Base-by-base conservation (phyloP, 805 yeast genomes). In the Starmerella apis region DNA sequence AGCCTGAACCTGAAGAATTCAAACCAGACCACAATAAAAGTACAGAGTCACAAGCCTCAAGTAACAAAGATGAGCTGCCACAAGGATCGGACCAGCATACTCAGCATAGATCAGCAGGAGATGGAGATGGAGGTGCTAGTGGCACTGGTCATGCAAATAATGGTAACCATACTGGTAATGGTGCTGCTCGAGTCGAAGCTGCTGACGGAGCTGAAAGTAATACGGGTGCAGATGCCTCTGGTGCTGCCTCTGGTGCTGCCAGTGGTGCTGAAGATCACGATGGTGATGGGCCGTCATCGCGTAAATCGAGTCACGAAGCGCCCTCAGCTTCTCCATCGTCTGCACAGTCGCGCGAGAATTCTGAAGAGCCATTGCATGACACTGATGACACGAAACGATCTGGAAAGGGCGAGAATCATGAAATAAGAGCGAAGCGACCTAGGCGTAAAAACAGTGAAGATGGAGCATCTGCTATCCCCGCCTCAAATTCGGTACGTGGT, bases 371-470 rank as follows among this genome's bases (percentile, higher is more conserved):
- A 2, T 6, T 25, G 27, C 33, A 42, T 8, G 32, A 20, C 14
- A 22, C 25, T 11, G 25, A 42, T 9, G 35, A 18, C 13, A 22
- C 33, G 5, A 10, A 18, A 22, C 20, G 38, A 3, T 14, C 24
- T 5, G 22, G 20, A 20, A 30, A 13, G 14, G 18, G 24, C 6
- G 31, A 32, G 31, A 31, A 44, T 7, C 31, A 24, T 9, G 32
- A 33, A 14, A 10, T 20, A 31, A 38, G 18, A 35, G 43, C 41
- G 33, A 42, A 28, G 25, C 49, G 46, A 11, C 16, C 10, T 19
- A 46, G 49, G 5, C 53, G 51, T 3, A 46, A 27, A 11, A 33
- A 35, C 13, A 24, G 41, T 23, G 43, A 49, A 5, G 44, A 25
- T 16, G 44, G 9, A 13, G n/a, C 39, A 9, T 16, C 50, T 1